Base-by-base conservation (phyloP, 306 rosid species). In the Begonia loranthoides region DNA sequence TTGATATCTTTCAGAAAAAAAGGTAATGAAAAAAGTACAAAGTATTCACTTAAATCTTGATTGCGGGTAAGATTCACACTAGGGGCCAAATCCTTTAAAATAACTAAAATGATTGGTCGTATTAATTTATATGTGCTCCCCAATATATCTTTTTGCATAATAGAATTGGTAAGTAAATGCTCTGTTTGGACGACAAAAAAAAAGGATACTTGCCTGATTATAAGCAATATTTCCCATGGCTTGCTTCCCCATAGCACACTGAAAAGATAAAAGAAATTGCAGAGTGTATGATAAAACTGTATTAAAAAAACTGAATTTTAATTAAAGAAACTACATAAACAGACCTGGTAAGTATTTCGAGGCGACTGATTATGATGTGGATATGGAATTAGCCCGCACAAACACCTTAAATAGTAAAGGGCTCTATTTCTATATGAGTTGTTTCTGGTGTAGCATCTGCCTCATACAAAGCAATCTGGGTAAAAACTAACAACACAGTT, bases 221-320 rank as follows among this genome's bases (percentile, higher is more conserved):
- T 61, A 84, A 51, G 97, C 95, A 59, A 89, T 79, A 65, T 85
- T 89, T 60, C 97, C 97, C 97, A 89, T 89, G 17, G 97, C 97
- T 78, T 89, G 97, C 70, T 89, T 89, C 65, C 97, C 97, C 97
- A 85, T 89, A 11, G 95, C 95, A 60, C 97, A 89, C 95, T 87
- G 51, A 64, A 47, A 45, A 55, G 28, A 58, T 28, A 55, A 70
- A 46, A 65, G 58, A 52, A n/a, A 14, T 36, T 49, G 65, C 49
- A 16, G 12, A 62, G 14, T 7, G 36, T 28, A 28, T 28, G 36
- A 8, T 7, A 28, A 2, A 28, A 28, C 36, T 28, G 9, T 28
- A 28, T 28, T 28, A 1, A 28, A 7, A 28, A 28, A 28, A 28
- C 36, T 28, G 36, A 4, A 28, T 8, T 28, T 28, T 7, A 5